Base-by-base conservation (phyloP, 1,139 yeast species). In the Blastobotrys persicus region DNA sequence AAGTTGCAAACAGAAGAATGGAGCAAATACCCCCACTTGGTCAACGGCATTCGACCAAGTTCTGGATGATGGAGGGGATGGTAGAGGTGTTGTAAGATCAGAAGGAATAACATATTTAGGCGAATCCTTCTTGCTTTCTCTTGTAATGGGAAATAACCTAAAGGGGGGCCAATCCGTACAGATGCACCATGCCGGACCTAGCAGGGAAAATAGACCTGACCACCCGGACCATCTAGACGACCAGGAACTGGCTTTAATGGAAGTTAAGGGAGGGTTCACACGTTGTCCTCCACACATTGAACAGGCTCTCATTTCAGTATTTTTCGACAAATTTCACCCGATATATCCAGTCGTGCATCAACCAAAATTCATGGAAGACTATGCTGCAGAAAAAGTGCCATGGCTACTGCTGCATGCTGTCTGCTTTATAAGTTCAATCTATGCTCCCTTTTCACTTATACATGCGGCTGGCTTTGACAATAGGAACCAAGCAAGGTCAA, bases 271-370 rank as follows among this genome's bases (percentile, higher is more conserved):
- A 9, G 41, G 41, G n/a, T 37, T 43, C 48, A n/a, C 23, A 16
- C 12, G 47, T 43, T n/a, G 26, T 53, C n/a, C 45, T 49, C 13
- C 52, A 45, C 33, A 40, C 40, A 35, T 41, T 13, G 41, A 37
- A 13, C 41, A 37, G 28, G 41, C 41, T 3, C 28, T 53, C 6
- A 37, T 37, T 4, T 3, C 41, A 7, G 41, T 37, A 12, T 45
- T 45, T 61, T 82, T 82, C 55, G 77, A 76, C 50, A 75, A 75
- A 50, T 77, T 79, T 31, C 81, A 80, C 20, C 83, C 82, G 1
- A 63, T 77, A 44, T 77, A 78, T 73, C 87, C 87, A 0, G 76
- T 80, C 5, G 70, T 81, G 34, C 76, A 80, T 61, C 68, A 78
- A 32, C 69, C 75, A 0, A 72, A 72, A 55, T 81, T 81, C 60